These are phyloP conservation scores for Trichoderma guizhouense DNA, from an alignment of 2,329 filamentous ascomycete genomes.

Conservation along the genomic window DNA sequence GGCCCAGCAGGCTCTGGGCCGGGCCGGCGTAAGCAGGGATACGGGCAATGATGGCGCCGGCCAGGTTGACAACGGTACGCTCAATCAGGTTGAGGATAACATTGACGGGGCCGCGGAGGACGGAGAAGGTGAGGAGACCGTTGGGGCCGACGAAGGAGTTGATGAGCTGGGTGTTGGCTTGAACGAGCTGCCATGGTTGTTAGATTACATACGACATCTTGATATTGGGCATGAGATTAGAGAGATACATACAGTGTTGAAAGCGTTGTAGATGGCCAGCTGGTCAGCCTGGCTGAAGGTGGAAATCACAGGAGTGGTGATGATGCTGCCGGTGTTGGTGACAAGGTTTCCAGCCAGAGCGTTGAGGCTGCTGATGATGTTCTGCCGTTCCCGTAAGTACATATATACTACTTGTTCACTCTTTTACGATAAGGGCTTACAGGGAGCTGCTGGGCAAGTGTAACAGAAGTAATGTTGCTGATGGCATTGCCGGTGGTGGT, in stretches of 20 bases:
- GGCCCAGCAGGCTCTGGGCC: constrained; percentile 3
- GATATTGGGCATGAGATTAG: background rate
- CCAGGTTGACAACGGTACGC: constrained; percentile 22
- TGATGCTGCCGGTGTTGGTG: background rate
- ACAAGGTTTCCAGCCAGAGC: background rate
- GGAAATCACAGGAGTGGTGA: background rate
- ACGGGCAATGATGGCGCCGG: constrained; percentile 20
- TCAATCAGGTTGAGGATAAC: constrained; percentile 22
- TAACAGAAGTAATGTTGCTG: background rate
- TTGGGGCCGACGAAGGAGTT: constrained; percentile 21
- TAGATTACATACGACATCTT: background rate
- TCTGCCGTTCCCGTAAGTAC: background rate
- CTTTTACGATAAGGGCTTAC: background rate
- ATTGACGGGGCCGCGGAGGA: constrained; percentile 19
- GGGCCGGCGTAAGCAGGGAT: constrained; percentile 20
- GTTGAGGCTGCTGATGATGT: background rate
- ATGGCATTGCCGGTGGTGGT: constrained; percentile 13
- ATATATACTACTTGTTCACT: background rate
- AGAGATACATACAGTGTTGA: constrained; percentile 16
- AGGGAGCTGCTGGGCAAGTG: background rate
- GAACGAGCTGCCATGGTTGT: constrained; percentile 18
- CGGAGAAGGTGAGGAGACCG: constrained; percentile 16
- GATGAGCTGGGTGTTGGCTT: constrained; percentile 23
- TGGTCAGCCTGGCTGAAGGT: constrained; percentile 18
- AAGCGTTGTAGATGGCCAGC: constrained; percentile 19